Evolutionary conservation across 352 stramenopile species (phyloP).

Genomic region (Peronospora farinosa): DNA sequence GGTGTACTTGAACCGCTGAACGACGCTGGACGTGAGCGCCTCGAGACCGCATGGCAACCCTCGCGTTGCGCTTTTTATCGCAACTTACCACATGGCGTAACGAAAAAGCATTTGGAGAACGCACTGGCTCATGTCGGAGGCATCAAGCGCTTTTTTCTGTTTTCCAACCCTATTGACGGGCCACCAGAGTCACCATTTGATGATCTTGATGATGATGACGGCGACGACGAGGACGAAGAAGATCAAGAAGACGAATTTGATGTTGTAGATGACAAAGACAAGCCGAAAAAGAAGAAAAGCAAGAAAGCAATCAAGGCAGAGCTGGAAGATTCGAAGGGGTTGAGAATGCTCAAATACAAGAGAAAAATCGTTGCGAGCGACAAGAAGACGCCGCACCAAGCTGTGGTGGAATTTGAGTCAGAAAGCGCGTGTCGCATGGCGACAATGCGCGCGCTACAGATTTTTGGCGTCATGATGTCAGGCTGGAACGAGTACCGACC

Average conservation of each 20-base stretch:
- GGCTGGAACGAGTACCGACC: conserved; percentile 79
- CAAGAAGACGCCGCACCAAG: conserved; percentile 59
- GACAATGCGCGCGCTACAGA: conserved; percentile 71
- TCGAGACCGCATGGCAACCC: conserved; percentile 42
- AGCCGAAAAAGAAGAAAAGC: conserved; percentile 21
- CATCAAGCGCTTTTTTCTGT: conserved; percentile 69
- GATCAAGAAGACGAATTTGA: conserved; percentile 29
- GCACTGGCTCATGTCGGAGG: conserved; percentile 58
- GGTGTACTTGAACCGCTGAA: conserved; percentile 42
- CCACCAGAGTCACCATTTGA: conserved; percentile 39
- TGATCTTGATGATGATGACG: conserved; percentile 17
- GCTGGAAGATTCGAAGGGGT: conserved; percentile 3
- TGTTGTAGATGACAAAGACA: conserved; percentile 11
- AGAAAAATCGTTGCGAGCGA: conserved; percentile 71
- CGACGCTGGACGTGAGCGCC: conserved; percentile 30
- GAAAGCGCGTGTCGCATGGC: conserved; percentile 41
- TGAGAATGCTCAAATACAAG: conserved; percentile 37
- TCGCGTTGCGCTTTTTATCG: conserved; percentile 70
- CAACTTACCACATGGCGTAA: conserved; percentile 66
- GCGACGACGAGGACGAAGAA: conserved; percentile 35
- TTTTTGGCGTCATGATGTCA: conserved; percentile 85
- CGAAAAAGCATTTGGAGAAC: conserved; percentile 55
- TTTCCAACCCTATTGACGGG: conserved; percentile 52
- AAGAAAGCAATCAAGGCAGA: conserved; percentile 44
- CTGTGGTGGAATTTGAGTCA: conserved; percentile 70